Evolutionary conservation across 148 eudicot genomes (phyloP).

Genomic region (Vaccinium darrowii): DNA sequence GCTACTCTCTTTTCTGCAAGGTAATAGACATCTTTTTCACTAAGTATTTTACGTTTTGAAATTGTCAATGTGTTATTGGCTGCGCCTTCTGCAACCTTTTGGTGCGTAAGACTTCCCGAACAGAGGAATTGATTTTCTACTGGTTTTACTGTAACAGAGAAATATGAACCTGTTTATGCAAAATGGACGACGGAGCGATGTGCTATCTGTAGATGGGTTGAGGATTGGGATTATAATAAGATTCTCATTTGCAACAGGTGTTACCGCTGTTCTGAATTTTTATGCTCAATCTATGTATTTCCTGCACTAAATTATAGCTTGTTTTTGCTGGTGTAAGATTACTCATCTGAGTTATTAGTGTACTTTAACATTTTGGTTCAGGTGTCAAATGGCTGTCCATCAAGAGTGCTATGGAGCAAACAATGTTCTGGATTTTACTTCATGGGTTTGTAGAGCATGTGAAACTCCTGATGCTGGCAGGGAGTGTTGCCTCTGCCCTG

Average conservation of each 20-base stretch:
- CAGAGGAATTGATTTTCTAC: slow-evolving; percentile 2
- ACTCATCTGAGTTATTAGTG: background rate
- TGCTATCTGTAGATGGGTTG: slow-evolving; percentile 95
- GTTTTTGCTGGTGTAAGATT: background rate
- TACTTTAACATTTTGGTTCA: slow-evolving; percentile 23
- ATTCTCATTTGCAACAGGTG: slow-evolving; percentile 93
- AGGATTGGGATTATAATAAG: slow-evolving; percentile 91
- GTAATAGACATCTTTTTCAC: slow-evolving; percentile 28
- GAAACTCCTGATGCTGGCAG: slow-evolving; percentile 61
- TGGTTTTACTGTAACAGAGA: slow-evolving; percentile 40
- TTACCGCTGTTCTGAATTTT: slow-evolving; percentile 11
- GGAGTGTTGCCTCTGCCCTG: slow-evolving; percentile 95
- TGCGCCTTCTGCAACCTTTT: background rate
- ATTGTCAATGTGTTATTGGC: background rate
- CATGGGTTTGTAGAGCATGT: slow-evolving; percentile 98
- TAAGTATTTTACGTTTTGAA: background rate
- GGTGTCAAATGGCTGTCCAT: slow-evolving; percentile 99
- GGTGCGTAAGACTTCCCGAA: background rate
- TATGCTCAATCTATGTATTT: background rate
- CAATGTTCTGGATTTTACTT: slow-evolving; percentile 63
- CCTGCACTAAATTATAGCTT: background rate
- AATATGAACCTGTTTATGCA: slow-evolving; percentile 65
- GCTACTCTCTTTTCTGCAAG: slow-evolving; percentile 61
- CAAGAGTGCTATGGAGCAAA: slow-evolving; percentile 93
- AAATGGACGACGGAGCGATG: slow-evolving; percentile 98